Evolutionary conservation across 1,284 basidiomycete species (phyloP), one percentile per base, ranked within the genome.

Genomic region (Fomes fomentarius): DNA sequence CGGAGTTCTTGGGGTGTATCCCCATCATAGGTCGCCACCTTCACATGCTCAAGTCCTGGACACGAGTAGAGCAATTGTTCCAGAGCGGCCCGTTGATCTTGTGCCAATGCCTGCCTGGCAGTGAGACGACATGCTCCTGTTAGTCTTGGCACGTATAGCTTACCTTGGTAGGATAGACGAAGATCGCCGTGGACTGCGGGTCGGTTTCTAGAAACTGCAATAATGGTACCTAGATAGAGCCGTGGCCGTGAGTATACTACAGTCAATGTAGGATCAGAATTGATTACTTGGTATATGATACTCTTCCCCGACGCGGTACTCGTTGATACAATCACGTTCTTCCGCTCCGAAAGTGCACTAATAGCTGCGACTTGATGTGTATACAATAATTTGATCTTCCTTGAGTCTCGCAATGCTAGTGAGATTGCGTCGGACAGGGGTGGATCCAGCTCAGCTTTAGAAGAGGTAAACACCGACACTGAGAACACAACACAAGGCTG

Each of bases 221-320:
- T 9, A 93, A 70, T 1, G 94, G 94, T 12, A 94, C 79, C 86
- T 93, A 33, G 17, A 52, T 31, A 12, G 28, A 12, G 12, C 7
- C 6, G 7, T 30, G 28, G 12, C 7, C 28, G 28, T 7, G 28
- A 30, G n/a, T n/a, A n/a, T n/a, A n/a, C n/a, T n/a, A n/a, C n/a
- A n/a, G n/a, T n/a, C n/a, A 30, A n/a, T 24, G 34, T 55, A 30
- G 25, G 38, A 53, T 39, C 53, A 38, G 17, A 10, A 38, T 5
- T 7, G 21, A 10, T 52, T 15, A 5, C 89, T 74, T 93, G 89
- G 69, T 93, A 96, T 47, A 96, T 94, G 19, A 96, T 78, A 68
- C 92, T 95, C 72, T 96, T 96, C 8, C 94, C 94, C 3, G 93
- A 94, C 2, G 93, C 93, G 2, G 94, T 96, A 61, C 88, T 90